These are phyloP conservation scores for Monosporascus sp. DNA, from an alignment of 2,329 filamentous ascomycete genomes.

Conservation along the genomic window DNA sequence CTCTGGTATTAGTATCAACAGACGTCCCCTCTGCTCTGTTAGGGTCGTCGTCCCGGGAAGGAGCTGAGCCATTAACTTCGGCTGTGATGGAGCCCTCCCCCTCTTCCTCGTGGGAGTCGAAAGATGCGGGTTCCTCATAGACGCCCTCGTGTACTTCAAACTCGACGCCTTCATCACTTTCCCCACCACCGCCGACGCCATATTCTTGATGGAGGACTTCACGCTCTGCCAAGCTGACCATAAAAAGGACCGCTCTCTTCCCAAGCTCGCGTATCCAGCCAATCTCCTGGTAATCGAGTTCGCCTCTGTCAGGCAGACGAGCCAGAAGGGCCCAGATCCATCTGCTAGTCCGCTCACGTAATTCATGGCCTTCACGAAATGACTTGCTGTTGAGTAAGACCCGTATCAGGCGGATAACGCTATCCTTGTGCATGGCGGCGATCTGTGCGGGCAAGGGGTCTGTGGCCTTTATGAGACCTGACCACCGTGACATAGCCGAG, in stretches of 20 bases:
- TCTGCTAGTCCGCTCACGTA: conserved; percentile 63
- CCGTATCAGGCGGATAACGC: conserved; percentile 60
- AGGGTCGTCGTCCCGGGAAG: conserved; percentile 14
- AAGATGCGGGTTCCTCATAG: conserved; percentile 35
- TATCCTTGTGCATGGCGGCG: conserved; percentile 60
- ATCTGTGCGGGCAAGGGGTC: conserved; percentile 56
- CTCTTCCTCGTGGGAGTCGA: conserved; percentile 24
- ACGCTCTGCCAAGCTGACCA: conserved; percentile 49
- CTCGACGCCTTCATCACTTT: conserved; percentile 30
- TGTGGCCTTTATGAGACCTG: conserved; percentile 42
- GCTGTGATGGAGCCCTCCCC: conserved; percentile 18
- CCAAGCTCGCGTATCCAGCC: conserved; percentile 73
- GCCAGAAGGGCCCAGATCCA: conserved; percentile 87
- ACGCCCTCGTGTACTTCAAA: conserved; percentile 41
- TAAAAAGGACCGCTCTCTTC: conserved; percentile 63
- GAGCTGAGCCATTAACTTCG: conserved; percentile 30
- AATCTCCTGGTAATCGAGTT: conserved; percentile 70
- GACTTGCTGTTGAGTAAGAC: conserved; percentile 62
- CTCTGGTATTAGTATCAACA: background rate
- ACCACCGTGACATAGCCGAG: conserved; percentile 47
- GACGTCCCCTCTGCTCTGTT: background rate
- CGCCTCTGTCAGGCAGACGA: conserved; percentile 66
- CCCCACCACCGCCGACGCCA: conserved; percentile 28
- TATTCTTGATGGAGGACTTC: conserved; percentile 39
- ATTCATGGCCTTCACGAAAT: conserved; percentile 51